Base-by-base conservation (phyloP, 1,284 basidiomycete genomes). In the Megacollybia platyphylla region DNA sequence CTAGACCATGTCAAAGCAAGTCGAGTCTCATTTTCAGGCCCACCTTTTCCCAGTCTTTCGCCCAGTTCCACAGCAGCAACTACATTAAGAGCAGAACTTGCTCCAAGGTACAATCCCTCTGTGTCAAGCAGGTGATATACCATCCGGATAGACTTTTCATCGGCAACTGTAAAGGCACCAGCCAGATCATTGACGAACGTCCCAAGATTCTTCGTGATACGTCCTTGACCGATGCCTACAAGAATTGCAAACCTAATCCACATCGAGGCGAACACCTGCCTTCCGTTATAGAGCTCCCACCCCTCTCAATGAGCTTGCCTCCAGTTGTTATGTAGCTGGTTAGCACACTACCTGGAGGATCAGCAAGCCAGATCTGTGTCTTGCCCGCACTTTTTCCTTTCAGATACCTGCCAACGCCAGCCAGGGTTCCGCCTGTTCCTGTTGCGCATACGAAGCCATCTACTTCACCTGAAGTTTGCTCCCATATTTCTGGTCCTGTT, bases 401-500 rank as follows among this genome's bases (percentile, higher is more conserved):
- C 55, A 98, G 61, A 58, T 74, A 90, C 53, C 76, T 78, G 2
- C 92, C 91, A 3, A 79, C 77, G 28, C 94, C 94, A 1, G 94
- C 93, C 13, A 98, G 69, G 0, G 94, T 97, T 1, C 94, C 94
- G 18, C 94, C 96, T 0, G 94, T 98, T 0, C 94, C 94, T 0
- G 94, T 97, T 10, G 91, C 70, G 57, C 91, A 96, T 49, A 89
- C 76, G 65, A 98, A 98, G 11, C 77, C 94, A 58, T 97, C 88
- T 7, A 97, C 51, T 27, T 76, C 66, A 1, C 88, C 88, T 35
- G 69, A 55, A 1, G 83, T 93, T 63, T 97, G 94, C 42, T 79
- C 76, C 91, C 92, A 97, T 47, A 98, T 93, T 63, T 98, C 96
- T 0, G 94, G 96, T 1, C 93, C 94, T 3, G 94, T 98, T 7